phyloP scores from a whole-genome alignment of 164 flowering plant species.

The Vitis rupestris region DNA sequence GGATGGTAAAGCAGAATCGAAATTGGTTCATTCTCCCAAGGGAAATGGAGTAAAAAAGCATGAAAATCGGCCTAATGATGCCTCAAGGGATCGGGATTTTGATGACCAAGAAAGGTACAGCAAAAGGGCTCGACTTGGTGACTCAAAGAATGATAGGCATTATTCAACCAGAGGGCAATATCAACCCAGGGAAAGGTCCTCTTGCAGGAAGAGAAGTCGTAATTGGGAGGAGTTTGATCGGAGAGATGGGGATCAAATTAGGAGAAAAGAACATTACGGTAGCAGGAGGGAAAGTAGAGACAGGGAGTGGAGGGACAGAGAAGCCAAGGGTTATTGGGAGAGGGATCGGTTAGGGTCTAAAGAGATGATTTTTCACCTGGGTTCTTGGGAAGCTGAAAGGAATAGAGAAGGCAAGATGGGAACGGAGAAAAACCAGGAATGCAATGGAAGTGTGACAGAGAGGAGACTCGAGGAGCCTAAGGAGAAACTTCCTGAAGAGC shows the following conservation, averaged over 20 bases:
- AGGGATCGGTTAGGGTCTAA: conserved; percentile 65
- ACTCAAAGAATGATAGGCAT: conserved; percentile 25
- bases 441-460: conserved; percentile 30
- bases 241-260: conserved; percentile 45
- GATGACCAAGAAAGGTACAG: conserved; percentile 33
- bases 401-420: conserved; percentile 39
- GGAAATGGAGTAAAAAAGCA: conserved; percentile 20
- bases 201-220: conserved; percentile 47
- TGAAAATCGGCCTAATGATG: conserved; percentile 12
- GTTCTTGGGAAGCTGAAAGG: conserved; percentile 70
- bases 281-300: conserved; percentile 47
- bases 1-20: conserved; percentile 7
- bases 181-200: conserved; percentile 28
- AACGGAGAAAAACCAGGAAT: conserved; percentile 32
- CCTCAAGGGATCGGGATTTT: conserved; percentile 23
- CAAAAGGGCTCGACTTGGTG: conserved; percentile 37
- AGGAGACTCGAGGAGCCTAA: conserved; percentile 48
- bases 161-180: conserved; percentile 15
- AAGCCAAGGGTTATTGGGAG: conserved; percentile 88
- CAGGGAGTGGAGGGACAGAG: conserved; percentile 57
- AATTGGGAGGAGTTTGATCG: conserved; percentile 57
- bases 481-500: conserved; percentile 70
- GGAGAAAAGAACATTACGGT: conserved; percentile 48
- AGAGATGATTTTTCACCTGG: conserved; percentile 60
- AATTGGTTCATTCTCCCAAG: neutral